Evolutionary conservation across 192 early-diverging fungal species (phyloP).

Genomic region (Coemansia sp.): DNA sequence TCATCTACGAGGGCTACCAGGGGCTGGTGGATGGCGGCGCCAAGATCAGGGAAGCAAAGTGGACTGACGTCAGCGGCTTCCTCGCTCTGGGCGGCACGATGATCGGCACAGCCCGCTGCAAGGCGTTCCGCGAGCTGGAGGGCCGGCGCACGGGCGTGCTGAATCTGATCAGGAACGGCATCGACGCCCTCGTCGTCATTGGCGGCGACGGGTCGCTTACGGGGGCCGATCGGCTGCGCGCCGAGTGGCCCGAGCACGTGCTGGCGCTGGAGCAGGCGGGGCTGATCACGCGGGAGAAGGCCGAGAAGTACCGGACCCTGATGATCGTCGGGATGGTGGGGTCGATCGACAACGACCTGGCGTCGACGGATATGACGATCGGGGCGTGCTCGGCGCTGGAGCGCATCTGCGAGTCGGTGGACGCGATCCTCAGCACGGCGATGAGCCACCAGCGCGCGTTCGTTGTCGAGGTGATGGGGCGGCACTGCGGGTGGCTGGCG

Average conservation of each 20-base stretch:
- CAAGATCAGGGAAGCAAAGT: constrained; percentile 78
- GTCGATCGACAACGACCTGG: constrained; percentile 96
- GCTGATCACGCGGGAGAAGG: constrained; percentile 61
- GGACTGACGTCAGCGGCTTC: constrained; percentile 91
- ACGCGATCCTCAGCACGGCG: constrained; percentile 90
- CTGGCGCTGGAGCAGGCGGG: constrained; percentile 68
- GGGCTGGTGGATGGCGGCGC: constrained; percentile 92
- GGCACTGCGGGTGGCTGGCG: constrained; percentile 96
- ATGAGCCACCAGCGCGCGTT: constrained; percentile 95
- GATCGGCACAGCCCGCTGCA: constrained; percentile 93
- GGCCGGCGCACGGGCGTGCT: constrained; percentile 81
- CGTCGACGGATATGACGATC: constrained; percentile 91
- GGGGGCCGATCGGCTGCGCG: constrained; percentile 87
- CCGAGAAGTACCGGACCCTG: constrained; percentile 62
- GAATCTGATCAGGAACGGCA: constrained; percentile 88
- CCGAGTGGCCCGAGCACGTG: constrained; percentile 87
- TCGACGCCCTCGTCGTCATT: constrained; percentile 93
- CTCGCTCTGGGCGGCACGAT: constrained; percentile 86
- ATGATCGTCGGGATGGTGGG: constrained; percentile 97
- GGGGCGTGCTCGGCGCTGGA: constrained; percentile 91
- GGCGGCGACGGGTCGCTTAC: constrained; percentile 98
- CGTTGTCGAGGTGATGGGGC: constrained; percentile 98
- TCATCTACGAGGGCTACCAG: constrained; percentile 95
- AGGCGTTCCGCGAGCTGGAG: constrained; percentile 77
- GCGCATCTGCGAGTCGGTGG: constrained; percentile 94